Conservation (phyloP, 306 rosid species). For the Albizia julibrissin region DNA sequence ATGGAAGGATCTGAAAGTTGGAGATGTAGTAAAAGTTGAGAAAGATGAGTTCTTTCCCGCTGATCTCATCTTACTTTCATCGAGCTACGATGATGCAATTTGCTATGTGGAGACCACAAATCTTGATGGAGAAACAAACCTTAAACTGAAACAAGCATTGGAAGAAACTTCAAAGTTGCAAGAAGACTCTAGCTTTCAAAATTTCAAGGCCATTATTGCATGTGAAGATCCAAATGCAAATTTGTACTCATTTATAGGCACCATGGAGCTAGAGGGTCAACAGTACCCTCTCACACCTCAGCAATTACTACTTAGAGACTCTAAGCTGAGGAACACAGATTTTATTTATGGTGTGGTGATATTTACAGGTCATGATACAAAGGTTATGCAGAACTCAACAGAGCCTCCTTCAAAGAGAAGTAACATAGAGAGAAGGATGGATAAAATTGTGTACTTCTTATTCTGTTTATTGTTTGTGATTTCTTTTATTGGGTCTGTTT, state of each 20-base stretch:
- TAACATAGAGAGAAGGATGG: constrained; percentile 90
- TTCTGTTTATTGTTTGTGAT: constrained; percentile 63
- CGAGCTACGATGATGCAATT: constrained; percentile 85
- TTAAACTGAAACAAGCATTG: constrained; percentile 79
- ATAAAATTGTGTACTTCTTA: constrained; percentile 70
- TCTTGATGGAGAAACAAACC: constrained; percentile 95
- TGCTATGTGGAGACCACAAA: constrained; percentile 97
- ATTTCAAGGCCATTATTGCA: constrained; percentile 72
- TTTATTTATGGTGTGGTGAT: constrained; percentile 90
- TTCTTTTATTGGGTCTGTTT: constrained; percentile 68
- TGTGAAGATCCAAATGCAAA: constrained; percentile 99
- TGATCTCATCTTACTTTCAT: constrained; percentile 88
- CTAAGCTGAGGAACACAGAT: constrained; percentile 96
- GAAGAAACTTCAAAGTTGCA: constrained; percentile 73
- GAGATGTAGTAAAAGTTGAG: constrained; percentile 87
- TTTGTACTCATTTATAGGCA: constrained; percentile 84
- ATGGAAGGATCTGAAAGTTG: constrained; percentile 92
- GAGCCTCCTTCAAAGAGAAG: constrained; percentile 96
- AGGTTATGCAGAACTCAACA: constrained; percentile 96
- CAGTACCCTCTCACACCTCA: constrained; percentile 82
- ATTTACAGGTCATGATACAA: constrained; percentile 91
- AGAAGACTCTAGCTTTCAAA: constrained; percentile 60
- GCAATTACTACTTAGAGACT: constrained; percentile 92
- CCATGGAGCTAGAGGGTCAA: constrained; percentile 65
- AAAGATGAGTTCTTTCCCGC: constrained; percentile 95